These are phyloP conservation scores for Coemansia reversa DNA, from an alignment of 192 early-diverging fungal genomes.

Conservation along the genomic window DNA sequence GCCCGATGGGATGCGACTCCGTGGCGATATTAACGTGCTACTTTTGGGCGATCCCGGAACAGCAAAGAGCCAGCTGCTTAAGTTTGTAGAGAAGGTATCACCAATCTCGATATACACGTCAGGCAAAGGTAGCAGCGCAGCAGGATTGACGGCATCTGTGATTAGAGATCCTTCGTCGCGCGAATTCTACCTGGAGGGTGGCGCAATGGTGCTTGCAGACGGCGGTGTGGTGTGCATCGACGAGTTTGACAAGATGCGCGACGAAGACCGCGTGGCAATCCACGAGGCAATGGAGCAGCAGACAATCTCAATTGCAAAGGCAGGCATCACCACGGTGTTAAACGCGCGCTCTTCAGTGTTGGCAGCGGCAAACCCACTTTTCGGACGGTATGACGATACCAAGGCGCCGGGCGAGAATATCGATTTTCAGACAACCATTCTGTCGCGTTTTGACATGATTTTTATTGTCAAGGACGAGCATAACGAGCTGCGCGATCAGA, in stretches of 20 bases:
- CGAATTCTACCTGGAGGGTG: slow-evolving; percentile 97
- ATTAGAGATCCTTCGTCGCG: slow-evolving; percentile 87
- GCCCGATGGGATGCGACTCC: slow-evolving; percentile 93
- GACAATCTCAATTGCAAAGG: slow-evolving; percentile 99
- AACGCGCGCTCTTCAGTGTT: slow-evolving; percentile 96
- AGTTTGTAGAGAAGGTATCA: slow-evolving; percentile 97
- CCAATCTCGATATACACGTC: slow-evolving; percentile 99
- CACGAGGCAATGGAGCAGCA: slow-evolving; percentile 99
- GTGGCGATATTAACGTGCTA: slow-evolving; percentile 98
- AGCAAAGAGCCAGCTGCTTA: slow-evolving; percentile 96
- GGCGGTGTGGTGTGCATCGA: slow-evolving; percentile 99
- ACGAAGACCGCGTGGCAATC: slow-evolving; percentile 98
- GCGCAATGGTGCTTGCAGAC: slow-evolving; percentile 98
- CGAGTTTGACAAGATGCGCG: slow-evolving; percentile 99
- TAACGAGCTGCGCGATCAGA: slow-evolving; percentile 85
- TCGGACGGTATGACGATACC: slow-evolving; percentile 98
- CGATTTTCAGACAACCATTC: slow-evolving; percentile 99
- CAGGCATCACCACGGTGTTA: slow-evolving; percentile 97
- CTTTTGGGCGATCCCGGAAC: slow-evolving; percentile 98
- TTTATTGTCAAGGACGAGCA: slow-evolving; percentile 99
- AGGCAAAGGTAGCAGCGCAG: slow-evolving; percentile 97
- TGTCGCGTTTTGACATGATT: slow-evolving; percentile 99
- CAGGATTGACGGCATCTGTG: slow-evolving; percentile 98
- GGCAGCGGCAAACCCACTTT: slow-evolving; percentile 97
- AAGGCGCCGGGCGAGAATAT: slow-evolving; percentile 99